Evolutionary conservation across 805 yeast genomes (phyloP).

Genomic region (Candida endomychidarum): DNA sequence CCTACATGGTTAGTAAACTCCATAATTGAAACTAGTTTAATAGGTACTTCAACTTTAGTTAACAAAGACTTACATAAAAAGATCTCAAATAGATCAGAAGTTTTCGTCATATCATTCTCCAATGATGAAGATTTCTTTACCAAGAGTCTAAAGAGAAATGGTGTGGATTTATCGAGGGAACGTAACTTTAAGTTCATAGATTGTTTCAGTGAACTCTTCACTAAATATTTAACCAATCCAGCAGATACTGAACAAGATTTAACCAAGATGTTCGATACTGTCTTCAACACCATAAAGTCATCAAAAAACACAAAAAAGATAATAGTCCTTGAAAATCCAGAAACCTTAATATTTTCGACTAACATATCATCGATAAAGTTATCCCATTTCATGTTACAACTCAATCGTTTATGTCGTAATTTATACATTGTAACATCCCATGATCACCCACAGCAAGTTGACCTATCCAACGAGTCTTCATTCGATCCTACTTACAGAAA

Average conservation of each 20-base stretch:
- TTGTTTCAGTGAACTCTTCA: slow-evolving; percentile 47
- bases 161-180: slow-evolving; percentile 29
- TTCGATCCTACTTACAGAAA: slow-evolving; percentile 39
- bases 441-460: slow-evolving; percentile 36
- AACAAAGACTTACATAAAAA: slow-evolving; percentile 26
- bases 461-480: slow-evolving; percentile 17
- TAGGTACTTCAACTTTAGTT: slow-evolving; percentile 48
- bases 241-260: slow-evolving; percentile 17
- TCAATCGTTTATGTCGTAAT: slow-evolving; percentile 33
- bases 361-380: slow-evolving; percentile 34
- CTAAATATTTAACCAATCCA: slow-evolving; percentile 27
- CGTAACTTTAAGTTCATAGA: slow-evolving; percentile 41
- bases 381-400: slow-evolving; percentile 28
- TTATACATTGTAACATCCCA: slow-evolving; percentile 38
- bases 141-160: slow-evolving; percentile 39
- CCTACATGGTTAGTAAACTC: slow-evolving; percentile 64
- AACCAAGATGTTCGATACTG: slow-evolving; percentile 19
- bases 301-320: slow-evolving; percentile 15
- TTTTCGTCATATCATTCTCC: slow-evolving; percentile 36
- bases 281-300: slow-evolving; percentile 13
- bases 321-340: slow-evolving; percentile 48
- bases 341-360: slow-evolving; percentile 46
- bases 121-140: slow-evolving; percentile 32
- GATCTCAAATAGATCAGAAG: slow-evolving; percentile 25
- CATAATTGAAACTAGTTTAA: slow-evolving; percentile 50